Evolutionary conservation across 2,329 filamentous ascomycete genomes (phyloP), one percentile per base, ranked within the genome.

Genomic region (Aureobasidium sp.): DNA sequence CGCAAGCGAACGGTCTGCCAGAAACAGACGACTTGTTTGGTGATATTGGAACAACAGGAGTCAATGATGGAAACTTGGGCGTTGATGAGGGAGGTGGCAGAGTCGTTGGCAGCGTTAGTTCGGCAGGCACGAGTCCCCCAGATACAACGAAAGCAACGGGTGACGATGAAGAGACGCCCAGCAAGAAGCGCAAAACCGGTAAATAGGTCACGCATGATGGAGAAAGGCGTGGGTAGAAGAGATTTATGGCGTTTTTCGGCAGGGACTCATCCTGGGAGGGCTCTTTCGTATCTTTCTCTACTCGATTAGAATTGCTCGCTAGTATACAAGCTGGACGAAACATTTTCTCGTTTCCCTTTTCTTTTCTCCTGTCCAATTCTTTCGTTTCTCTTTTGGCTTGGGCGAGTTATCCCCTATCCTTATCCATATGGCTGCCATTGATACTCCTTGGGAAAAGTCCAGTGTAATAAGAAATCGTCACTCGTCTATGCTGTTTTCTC

Each of bases 51-150:
- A 34, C 13, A 50, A 21, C 53, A 47, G 59, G 48, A 27, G 29
- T 39, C 32, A 42, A 37, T 16, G 25, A 48, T 41, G 47, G 15
- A n/a, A 50, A 11, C 9, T 11, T 57, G 39, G 11, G 50, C 42
- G 58, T 45, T 52, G 66, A 47, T 54, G 66, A 62, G 30, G 52
- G 64, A 8, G 69, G 69, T 10, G 68, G 66, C 3, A 69, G 73
- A 11, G 67, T 66, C 13, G 69, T 78, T 3, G 76, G 78, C 65
- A 78, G 75, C 63, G 65, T 77, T 36, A 76, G 72, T 53, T 75
- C 73, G 47, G 71, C 69, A 41, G 73, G 70, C 6, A 73, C 75
- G 3, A 74, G 70, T 59, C 76, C 76, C 0, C 63, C 48, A 36
- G 59, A 59, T 27, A 61, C 59, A n/a, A 62, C 44, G 4, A 65